These are phyloP conservation scores for Xylaria longipes DNA, from an alignment of 495 filamentous ascomycete genomes.

Conservation along the genomic window DNA sequence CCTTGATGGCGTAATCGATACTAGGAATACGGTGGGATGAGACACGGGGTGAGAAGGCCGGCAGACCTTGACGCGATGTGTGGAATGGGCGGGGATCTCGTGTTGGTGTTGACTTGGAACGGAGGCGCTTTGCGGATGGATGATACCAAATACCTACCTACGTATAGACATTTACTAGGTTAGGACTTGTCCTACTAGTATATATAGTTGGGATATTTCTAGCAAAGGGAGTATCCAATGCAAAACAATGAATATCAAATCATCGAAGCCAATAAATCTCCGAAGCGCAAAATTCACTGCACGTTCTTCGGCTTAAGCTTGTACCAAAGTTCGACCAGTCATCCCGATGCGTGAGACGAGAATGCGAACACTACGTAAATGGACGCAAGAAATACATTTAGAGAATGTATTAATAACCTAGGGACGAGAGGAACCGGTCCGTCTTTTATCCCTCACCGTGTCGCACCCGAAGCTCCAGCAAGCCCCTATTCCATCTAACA, in stretches of 20 bases:
- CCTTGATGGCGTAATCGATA: conserved; percentile 44
- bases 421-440: conserved; percentile 38
- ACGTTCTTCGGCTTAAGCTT: neutral
- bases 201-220: neutral
- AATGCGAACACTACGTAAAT: neutral
- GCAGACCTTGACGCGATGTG: neutral
- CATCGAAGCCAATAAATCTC: neutral
- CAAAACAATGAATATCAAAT: neutral
- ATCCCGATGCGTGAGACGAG: neutral
- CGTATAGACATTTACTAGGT: neutral
- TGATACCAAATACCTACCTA: neutral
- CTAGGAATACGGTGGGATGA: neutral
- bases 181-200: neutral
- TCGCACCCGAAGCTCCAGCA: neutral
- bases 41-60: neutral
- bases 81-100: neutral
- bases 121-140: neutral
- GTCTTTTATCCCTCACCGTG: conserved; percentile 20
- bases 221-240: neutral
- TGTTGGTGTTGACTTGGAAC: neutral
- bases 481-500: conserved; percentile 22
- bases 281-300: neutral
- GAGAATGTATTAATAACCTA: neutral
- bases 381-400: neutral
- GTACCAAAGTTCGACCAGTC: neutral